Percentiles rank a stretch among this genome's conserved stretches.
These are phyloP conservation scores for Cucurbita moschata DNA, from an alignment of 306 rosid genomes.

Conservation along the genomic window DNA sequence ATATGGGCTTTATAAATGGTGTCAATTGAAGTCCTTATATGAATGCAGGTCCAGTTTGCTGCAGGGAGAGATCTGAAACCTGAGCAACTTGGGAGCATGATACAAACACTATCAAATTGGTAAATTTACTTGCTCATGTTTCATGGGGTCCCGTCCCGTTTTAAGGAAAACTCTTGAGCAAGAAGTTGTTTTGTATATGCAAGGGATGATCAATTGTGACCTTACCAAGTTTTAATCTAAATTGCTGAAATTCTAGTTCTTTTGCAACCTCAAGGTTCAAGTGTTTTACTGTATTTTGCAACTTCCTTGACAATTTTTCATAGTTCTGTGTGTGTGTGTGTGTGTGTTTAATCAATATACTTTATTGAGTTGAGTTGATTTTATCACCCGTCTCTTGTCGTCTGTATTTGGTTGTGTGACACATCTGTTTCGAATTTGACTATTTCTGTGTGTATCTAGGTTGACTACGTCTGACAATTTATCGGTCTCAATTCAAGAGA, in stretches of 20 bases:
- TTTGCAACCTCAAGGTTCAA: not conserved
- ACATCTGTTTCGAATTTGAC: not conserved
- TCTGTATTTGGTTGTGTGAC: slow-evolving; percentile 8
- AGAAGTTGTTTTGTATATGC: not conserved
- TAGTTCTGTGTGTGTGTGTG: not conserved
- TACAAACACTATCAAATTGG: slow-evolving; percentile 84
- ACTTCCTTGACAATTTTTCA: not conserved
- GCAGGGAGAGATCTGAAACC: slow-evolving; percentile 97
- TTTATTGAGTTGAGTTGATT: not conserved
- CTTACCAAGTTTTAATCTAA: not conserved
- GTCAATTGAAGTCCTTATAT: not conserved
- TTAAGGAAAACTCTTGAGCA: not conserved
- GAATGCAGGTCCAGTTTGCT: slow-evolving; percentile 85
- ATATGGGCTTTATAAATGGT: not conserved
- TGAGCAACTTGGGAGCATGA: slow-evolving; percentile 82
- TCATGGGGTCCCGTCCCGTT: not conserved
- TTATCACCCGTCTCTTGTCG: not conserved
- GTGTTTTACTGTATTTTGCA: not conserved
- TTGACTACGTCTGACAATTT: slow-evolving; percentile 65
- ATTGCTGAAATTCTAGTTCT: not conserved
- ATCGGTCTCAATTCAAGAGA: slow-evolving; percentile 80
- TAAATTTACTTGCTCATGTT: slow-evolving; percentile 19
- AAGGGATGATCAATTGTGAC: not conserved
- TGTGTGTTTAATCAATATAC: too few species aligned
- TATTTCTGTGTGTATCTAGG: slow-evolving; percentile 32